Evolutionary conservation across 2,329 filamentous ascomycete species (phyloP).

Genomic region (Daldinia sp.): DNA sequence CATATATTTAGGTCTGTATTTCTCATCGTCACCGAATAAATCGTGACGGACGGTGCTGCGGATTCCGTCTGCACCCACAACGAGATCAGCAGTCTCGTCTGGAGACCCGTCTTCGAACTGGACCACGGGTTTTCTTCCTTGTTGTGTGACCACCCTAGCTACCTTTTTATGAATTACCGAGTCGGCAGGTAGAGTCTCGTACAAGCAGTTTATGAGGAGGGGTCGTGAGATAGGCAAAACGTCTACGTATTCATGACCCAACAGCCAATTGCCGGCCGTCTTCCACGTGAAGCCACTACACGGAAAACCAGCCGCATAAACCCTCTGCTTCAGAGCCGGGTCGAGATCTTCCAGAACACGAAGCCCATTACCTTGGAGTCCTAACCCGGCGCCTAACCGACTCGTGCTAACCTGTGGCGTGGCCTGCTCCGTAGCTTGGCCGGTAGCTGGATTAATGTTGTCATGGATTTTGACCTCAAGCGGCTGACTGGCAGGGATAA

Average conservation of each 20-base stretch:
- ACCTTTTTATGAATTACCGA: slow-evolving; percentile 30
- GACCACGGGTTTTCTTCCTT: slow-evolving; percentile 27
- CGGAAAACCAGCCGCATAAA: slow-evolving; percentile 33
- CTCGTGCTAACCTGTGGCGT: slow-evolving; percentile 24
- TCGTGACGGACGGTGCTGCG: slow-evolving; percentile 29
- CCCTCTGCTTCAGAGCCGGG: slow-evolving; percentile 14
- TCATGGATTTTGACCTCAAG: slow-evolving; percentile 33
- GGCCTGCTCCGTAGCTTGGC: background rate
- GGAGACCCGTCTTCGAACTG: slow-evolving; percentile 30
- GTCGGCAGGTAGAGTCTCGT: slow-evolving; percentile 23
- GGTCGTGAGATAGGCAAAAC: slow-evolving; percentile 32
- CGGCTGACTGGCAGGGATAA: slow-evolving; percentile 21
- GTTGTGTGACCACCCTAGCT: slow-evolving; percentile 14
- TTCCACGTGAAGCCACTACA: slow-evolving; percentile 34
- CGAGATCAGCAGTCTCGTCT: slow-evolving; percentile 31
- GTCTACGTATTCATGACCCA: slow-evolving; percentile 30
- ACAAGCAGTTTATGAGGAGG: slow-evolving; percentile 30
- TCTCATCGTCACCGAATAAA: slow-evolving; percentile 31
- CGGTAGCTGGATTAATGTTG: slow-evolving; percentile 13
- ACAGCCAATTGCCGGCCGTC: slow-evolving; percentile 25
- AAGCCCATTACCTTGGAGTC: slow-evolving; percentile 35
- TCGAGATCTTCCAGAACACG: slow-evolving; percentile 31
- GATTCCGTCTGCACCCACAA: slow-evolving; percentile 33
- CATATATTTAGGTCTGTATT: slow-evolving; percentile 26
- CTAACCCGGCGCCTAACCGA: slow-evolving; percentile 33